These are phyloP conservation scores for Arachis hypogaea DNA, from an alignment of 306 rosid genomes.

Conservation along the genomic window DNA sequence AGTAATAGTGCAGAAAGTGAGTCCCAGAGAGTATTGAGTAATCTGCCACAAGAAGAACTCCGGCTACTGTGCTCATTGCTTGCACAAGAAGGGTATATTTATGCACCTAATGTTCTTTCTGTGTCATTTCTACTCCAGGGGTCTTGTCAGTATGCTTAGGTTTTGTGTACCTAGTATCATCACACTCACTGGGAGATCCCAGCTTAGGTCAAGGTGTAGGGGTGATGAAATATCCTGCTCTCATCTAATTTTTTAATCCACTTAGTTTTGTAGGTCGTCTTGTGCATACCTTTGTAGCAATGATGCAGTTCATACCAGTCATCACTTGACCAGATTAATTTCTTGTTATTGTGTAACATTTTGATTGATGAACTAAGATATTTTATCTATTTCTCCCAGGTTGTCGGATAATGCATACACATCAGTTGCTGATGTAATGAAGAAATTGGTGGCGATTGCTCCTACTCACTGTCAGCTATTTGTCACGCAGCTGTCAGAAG, in stretches of 20 bases:
- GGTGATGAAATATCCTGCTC: constrained; percentile 7
- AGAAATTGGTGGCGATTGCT: constrained; percentile 91
- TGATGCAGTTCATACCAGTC: constrained; percentile 7
- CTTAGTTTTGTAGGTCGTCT: not conserved
- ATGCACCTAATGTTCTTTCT: constrained; percentile 22
- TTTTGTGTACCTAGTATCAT: constrained; percentile 3
- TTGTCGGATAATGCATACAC: constrained; percentile 90
- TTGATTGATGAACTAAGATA: constrained; percentile 38
- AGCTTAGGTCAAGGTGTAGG: not conserved
- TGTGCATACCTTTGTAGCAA: not conserved
- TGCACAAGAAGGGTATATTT: constrained; percentile 94
- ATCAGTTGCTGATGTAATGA: constrained; percentile 93
- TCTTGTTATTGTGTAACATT: not conserved
- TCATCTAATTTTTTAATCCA: constrained; percentile 23
- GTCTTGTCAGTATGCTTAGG: constrained; percentile 10
- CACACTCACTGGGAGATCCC: constrained; percentile 26
- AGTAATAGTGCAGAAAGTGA: constrained; percentile 54
- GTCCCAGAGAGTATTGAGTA: constrained; percentile 58
- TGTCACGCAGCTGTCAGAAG: constrained; percentile 79
- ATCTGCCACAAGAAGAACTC: constrained; percentile 85
- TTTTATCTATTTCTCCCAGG: constrained; percentile 48
- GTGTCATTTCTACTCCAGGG: constrained; percentile 15
- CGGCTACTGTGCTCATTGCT: constrained; percentile 91
- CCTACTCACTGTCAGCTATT: constrained; percentile 87
- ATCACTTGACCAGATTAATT: constrained; percentile 24